phyloP scores from a whole-genome alignment of 805 yeast species.

The Candida palmyrensis region DNA sequence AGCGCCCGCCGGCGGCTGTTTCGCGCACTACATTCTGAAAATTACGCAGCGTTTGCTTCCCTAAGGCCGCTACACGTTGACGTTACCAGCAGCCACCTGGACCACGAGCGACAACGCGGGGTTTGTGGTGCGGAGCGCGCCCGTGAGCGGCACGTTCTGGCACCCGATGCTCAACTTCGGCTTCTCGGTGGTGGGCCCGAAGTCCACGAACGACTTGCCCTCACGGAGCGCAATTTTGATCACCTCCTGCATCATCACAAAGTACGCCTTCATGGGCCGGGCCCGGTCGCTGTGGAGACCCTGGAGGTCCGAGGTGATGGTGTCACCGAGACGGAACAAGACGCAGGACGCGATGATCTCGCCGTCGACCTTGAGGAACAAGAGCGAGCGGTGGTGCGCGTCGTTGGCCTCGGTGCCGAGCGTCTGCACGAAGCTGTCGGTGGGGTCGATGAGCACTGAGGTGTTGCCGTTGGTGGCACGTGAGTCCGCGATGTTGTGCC shows the following conservation, averaged over 20 bases:
- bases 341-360: conserved; percentile 36
- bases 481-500: conserved; percentile 36
- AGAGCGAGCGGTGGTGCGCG: conserved; percentile 22
- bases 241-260: conserved; percentile 45
- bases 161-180: conserved; percentile 40
- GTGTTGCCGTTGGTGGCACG: conserved; percentile 33
- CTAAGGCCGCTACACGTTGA: conserved; percentile 13
- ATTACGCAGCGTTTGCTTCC: too few relatives aligned
- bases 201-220: conserved; percentile 35
- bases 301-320: conserved; percentile 41
- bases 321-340: conserved; percentile 37
- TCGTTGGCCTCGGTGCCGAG: conserved; percentile 20
- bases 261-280: conserved; percentile 36
- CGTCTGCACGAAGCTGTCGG: conserved; percentile 20
- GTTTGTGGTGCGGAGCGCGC: conserved; percentile 29
- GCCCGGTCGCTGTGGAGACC: conserved; percentile 37
- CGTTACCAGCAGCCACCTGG: conserved; percentile 12
- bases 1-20: too few relatives aligned
- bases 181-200: conserved; percentile 42
- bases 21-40: too few relatives aligned
- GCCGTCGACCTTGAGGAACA: conserved; percentile 34
- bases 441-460: conserved; percentile 30
- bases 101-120: conserved; percentile 11
- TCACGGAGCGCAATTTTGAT: conserved; percentile 34
- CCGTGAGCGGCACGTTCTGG: conserved; percentile 29